These are phyloP conservation scores for Alternaria sp. DNA, from an alignment of 2,329 filamentous ascomycete genomes.

Conservation along the genomic window DNA sequence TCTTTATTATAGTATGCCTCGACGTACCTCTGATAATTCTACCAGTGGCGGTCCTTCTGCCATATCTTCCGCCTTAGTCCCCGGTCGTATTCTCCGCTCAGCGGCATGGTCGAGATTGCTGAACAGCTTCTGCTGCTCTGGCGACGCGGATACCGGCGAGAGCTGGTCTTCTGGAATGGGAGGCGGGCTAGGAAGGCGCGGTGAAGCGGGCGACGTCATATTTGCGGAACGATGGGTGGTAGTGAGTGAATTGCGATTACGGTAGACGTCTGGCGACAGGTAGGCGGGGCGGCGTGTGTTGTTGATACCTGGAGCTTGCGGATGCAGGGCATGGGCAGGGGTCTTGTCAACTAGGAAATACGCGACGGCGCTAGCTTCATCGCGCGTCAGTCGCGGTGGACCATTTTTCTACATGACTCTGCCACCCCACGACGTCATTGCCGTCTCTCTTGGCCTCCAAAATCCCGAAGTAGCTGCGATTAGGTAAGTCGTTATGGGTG, in stretches of 20 bases:
- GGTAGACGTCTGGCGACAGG: background rate
- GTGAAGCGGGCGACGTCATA: conserved; percentile 63
- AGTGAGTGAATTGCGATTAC: background rate
- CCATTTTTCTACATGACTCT: conserved; percentile 6
- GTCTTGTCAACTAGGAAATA: background rate
- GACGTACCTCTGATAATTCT: conserved; percentile 78
- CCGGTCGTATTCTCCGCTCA: conserved; percentile 85
- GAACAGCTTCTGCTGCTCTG: conserved; percentile 61
- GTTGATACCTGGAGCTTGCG: conserved; percentile 20
- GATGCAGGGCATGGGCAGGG: conserved; percentile 27
- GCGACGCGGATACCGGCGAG: conserved; percentile 70
- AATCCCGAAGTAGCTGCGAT: background rate
- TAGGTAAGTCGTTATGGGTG: background rate
- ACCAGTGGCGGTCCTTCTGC: conserved; percentile 87
- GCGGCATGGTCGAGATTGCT: conserved; percentile 74
- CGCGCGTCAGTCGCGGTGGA: background rate
- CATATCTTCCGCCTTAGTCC: conserved; percentile 92
- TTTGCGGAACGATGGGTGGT: background rate
- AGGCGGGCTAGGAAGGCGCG: conserved; percentile 91
- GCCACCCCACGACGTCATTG: conserved; percentile 15
- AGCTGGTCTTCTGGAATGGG: conserved; percentile 95
- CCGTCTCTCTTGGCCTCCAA: background rate
- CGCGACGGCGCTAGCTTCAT: conserved; percentile 8
- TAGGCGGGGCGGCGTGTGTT: conserved; percentile 14
- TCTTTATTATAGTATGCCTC: background rate